Evolutionary conservation across 768 basidiomycete species (phyloP), one percentile per base, ranked within the genome.

Genomic region (Auricularia sp.): DNA sequence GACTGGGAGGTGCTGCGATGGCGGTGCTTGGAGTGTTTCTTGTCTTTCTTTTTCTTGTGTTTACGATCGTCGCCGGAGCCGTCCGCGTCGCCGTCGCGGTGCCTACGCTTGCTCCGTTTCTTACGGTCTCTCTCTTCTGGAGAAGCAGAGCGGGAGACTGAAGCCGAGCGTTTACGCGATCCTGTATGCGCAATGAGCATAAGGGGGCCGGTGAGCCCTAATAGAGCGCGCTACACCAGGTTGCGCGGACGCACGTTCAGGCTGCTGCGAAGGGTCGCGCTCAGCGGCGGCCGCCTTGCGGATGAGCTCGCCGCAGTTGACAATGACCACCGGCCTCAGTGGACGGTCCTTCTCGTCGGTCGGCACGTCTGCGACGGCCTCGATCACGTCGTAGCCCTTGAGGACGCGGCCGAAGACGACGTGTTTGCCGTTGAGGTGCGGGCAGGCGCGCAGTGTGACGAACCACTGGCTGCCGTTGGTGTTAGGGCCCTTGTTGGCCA

Each of bases 401-500:
- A 87, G 78, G 59, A 86, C 83, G 39, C 72, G 78, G 51, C 83
- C 83, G 60, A 80, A 79, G 2, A 82, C 80, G 65, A 84, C 82
- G 68, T 86, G 84, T 72, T 85, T 85, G 47, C 85, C 91, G 71
- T 88, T 81, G 56, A 92, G 73, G 72, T 92, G 90, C 3, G 86
- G 83, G 66, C 88, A 85, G 16, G 83, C 80, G n/a, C 82, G 79
- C 11, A 95, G 80, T 23, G 93, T 92, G 66, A 94, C 79, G 72
- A 95, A 94, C 72, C 88, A 95, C 67, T 95, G 93, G 1, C 87
- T 90, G 43, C 87, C 86, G 68, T 94, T 95, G 42, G 93, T 94
- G 74, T 89, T 78, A 0, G 88, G 85, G 2, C 90, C 90, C 67
- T 83, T 83, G 73, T 96, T 96, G 10, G 93, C 93, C 93, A 95